A percentile compares a stretch with the other conserved stretches of the same genome.
Evolutionary conservation across 148 eudicot genomes (phyloP).

Genomic region (Vaccinium corymbosum): DNA sequence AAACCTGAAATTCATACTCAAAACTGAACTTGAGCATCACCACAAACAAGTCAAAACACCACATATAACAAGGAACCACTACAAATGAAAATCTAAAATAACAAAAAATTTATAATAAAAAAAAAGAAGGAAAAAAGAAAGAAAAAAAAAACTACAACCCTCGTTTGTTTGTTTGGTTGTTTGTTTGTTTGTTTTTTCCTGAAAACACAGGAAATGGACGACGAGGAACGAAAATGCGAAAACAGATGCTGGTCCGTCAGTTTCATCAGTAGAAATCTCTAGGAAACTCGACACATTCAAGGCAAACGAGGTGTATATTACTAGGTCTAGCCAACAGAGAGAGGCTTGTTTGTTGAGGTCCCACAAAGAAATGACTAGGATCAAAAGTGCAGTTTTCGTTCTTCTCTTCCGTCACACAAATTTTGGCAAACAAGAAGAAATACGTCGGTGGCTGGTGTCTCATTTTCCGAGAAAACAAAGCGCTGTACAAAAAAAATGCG

Average conservation of each 20-base stretch:
- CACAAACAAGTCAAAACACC: background rate
- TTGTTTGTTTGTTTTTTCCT: background rate
- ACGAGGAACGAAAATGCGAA: background rate
- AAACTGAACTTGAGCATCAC: slow-evolving; percentile 3
- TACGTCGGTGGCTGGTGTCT: background rate
- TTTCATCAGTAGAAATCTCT: background rate
- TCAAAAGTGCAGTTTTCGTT: background rate
- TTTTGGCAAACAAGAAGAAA: background rate
- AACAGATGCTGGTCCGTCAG: no score
- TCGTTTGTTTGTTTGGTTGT: background rate
- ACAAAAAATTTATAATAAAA: background rate
- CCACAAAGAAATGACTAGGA: background rate
- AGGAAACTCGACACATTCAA: background rate
- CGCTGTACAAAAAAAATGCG: background rate
- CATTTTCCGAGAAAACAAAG: background rate
- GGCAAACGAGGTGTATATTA: background rate
- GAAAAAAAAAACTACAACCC: background rate
- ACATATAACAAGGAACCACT: background rate
- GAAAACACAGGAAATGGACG: background rate
- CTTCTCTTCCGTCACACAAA: background rate
- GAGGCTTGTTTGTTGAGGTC: background rate
- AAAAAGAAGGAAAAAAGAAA: no score
- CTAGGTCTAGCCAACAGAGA: background rate
- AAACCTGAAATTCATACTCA: background rate
- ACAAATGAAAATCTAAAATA: background rate